These are phyloP conservation scores for Tolypocladium guangdongense DNA, from an alignment of 2,329 filamentous ascomycete species.

Conservation along the genomic window DNA sequence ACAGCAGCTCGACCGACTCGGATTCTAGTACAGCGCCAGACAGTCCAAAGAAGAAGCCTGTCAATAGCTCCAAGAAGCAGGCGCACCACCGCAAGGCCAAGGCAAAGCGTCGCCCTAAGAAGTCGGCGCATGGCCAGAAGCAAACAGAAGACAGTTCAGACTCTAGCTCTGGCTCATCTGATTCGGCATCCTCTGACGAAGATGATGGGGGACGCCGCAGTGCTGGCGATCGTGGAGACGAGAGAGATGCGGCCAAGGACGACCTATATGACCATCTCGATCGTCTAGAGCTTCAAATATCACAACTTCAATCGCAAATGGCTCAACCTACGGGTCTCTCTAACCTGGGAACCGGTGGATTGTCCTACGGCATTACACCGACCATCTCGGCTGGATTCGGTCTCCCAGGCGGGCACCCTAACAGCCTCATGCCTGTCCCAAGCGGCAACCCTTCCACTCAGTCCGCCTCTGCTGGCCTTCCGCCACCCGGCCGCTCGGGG, in stretches of 20 bases:
- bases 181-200: conserved; percentile 1
- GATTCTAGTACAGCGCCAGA: conserved; percentile 6
- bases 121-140: not conserved
- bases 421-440: not conserved
- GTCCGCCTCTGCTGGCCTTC: not conserved
- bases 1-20: not conserved
- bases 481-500: not conserved
- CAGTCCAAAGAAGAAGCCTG: not conserved
- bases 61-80: not conserved
- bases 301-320: conserved; percentile 14
- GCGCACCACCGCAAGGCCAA: not conserved
- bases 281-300: conserved; percentile 15
- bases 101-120: not conserved
- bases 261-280: conserved; percentile 13
- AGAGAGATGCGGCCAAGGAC: not conserved
- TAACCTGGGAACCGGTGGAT: not conserved
- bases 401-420: not conserved
- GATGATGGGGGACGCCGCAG: not conserved
- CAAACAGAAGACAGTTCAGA: not conserved
- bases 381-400: not conserved
- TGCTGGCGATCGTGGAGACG: conserved; percentile 1
- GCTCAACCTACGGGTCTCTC: not conserved
- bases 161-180: not conserved
- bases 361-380: not conserved
- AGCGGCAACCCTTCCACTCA: not conserved